phyloP scores from a whole-genome alignment of 805 yeast species.

The Candida cerambycidarum region DNA sequence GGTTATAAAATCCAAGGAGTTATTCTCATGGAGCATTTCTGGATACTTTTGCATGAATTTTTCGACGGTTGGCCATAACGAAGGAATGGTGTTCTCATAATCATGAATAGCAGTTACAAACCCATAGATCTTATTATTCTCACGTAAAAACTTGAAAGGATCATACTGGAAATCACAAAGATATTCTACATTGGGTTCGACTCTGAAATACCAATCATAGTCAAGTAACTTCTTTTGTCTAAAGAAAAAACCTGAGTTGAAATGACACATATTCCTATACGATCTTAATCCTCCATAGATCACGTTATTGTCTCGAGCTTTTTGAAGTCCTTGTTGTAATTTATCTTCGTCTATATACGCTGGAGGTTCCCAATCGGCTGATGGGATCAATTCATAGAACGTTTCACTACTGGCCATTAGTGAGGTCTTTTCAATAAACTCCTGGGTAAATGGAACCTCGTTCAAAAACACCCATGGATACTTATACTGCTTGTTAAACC shows the following conservation, averaged over 20 bases:
- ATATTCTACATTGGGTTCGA: slow-evolving; percentile 58
- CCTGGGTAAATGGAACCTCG: slow-evolving; percentile 42
- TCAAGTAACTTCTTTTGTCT: slow-evolving; percentile 42
- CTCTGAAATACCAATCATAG: slow-evolving; percentile 60
- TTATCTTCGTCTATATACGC: slow-evolving; percentile 29
- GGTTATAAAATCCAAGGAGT: slow-evolving; percentile 49
- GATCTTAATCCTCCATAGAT: slow-evolving; percentile 50
- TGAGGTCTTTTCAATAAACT: slow-evolving; percentile 42
- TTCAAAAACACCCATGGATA: slow-evolving; percentile 48
- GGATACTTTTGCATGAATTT: slow-evolving; percentile 47
- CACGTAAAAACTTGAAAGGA: slow-evolving; percentile 46
- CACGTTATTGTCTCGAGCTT: slow-evolving; percentile 23
- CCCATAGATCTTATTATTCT: slow-evolving; percentile 48
- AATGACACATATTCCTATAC: slow-evolving; percentile 70
- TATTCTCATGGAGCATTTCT: slow-evolving; percentile 45
- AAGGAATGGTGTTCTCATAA: slow-evolving; percentile 51
- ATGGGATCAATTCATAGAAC: slow-evolving; percentile 41
- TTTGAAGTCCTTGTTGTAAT: slow-evolving; percentile 23
- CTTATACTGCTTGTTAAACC: slow-evolving; percentile 38
- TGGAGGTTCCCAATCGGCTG: slow-evolving; percentile 43
- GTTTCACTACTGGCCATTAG: slow-evolving; percentile 45
- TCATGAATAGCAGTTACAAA: slow-evolving; percentile 52
- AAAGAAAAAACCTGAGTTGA: slow-evolving; percentile 65
- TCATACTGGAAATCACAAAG: slow-evolving; percentile 59
- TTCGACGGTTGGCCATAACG: slow-evolving; percentile 51